A percentile compares a stretch with the other conserved stretches of the same genome.
phyloP scores from a whole-genome alignment of 2,329 filamentous ascomycete species.

The Pseudogymnoascus sp. region DNA sequence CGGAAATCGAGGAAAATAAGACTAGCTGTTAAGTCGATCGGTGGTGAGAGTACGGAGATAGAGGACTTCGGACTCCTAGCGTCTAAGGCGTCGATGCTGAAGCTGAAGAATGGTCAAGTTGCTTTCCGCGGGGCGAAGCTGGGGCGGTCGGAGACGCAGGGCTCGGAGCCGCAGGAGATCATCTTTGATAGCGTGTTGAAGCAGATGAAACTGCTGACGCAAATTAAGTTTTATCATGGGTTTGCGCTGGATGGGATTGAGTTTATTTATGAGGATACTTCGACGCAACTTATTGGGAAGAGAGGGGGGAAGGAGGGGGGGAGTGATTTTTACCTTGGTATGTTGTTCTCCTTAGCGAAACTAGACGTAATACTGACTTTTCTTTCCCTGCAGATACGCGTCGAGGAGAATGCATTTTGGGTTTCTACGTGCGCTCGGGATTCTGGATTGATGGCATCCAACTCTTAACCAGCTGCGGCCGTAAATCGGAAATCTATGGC shows the following conservation, averaged over 20 bases:
- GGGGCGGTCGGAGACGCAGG: slow-evolving; percentile 63
- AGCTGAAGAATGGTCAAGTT: slow-evolving; percentile 63
- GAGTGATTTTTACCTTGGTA: slow-evolving; percentile 70
- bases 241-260: slow-evolving; percentile 75
- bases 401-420: slow-evolving; percentile 76
- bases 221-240: slow-evolving; percentile 69
- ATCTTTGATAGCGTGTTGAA: slow-evolving; percentile 62
- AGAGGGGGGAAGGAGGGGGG: slow-evolving; percentile 60
- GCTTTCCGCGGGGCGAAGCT: slow-evolving; percentile 70
- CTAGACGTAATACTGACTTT: slow-evolving; percentile 11
- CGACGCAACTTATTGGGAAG: slow-evolving; percentile 80
- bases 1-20: slow-evolving; percentile 63
- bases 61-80: slow-evolving; percentile 63
- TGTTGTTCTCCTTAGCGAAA: no score
- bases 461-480: slow-evolving; percentile 79
- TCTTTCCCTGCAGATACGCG: slow-evolving; percentile 53
- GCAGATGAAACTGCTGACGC: slow-evolving; percentile 64
- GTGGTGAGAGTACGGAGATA: slow-evolving; percentile 64
- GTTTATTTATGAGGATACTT: slow-evolving; percentile 84
- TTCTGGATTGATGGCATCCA: slow-evolving; percentile 83
- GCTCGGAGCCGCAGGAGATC: slow-evolving; percentile 60
- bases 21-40: slow-evolving; percentile 67
- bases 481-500: slow-evolving; percentile 77
- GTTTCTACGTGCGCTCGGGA: slow-evolving; percentile 74
- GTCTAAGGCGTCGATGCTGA: slow-evolving; percentile 64